Evolutionary conservation across 805 yeast species (phyloP), one percentile per base, ranked within the genome.

Genomic region (Komagataella kurtzmanii): DNA sequence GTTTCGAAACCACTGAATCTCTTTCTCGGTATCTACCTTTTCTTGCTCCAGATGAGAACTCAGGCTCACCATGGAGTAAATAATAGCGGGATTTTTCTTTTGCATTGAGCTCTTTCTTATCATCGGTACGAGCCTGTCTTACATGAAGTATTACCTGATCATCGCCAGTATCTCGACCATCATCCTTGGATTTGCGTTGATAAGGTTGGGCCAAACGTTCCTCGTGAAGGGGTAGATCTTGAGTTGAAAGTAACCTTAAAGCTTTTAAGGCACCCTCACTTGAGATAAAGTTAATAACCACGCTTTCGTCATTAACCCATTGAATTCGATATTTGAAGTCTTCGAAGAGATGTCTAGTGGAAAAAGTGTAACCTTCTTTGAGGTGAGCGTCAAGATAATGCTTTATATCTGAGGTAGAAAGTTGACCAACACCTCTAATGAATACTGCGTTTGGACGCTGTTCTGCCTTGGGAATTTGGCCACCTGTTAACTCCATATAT

Each of bases 1-100:
- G n/a, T 30, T 14, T 30, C 4, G 12, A 14, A 8, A 30, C 14
- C 40, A 8, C 6, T 30, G 40, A 8, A 10, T 30, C 12, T 30
- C 40, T 30, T 30, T 30, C 40, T 6, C 40, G 40, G 40, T 30
- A 30, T 30, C 12, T 14, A 30, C 40, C 40, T 30, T 30, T 30
- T 30, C 10, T 30, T 7, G 40, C 14, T 14, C 40, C 10, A 8
- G 40, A 30, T 30, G 40, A 30, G 14, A 30, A 30, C 12, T 79
- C 78, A 2, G 89, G 91, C 60, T 81, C 89, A 3, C 91, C 91
- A 56, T 84, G 83, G 17, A 80, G 60, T 53, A 81, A 67, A 65
- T 84, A 84, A 64, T 82, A 84, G 45, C 85, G 64, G 18, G 87
- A 81, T 51, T 73, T 74, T 12, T 71, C 76, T 19, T 76, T 68